Conservation (phyloP, 2,329 filamentous ascomycete species). For the Calonectria pseudoturangicola region DNA sequence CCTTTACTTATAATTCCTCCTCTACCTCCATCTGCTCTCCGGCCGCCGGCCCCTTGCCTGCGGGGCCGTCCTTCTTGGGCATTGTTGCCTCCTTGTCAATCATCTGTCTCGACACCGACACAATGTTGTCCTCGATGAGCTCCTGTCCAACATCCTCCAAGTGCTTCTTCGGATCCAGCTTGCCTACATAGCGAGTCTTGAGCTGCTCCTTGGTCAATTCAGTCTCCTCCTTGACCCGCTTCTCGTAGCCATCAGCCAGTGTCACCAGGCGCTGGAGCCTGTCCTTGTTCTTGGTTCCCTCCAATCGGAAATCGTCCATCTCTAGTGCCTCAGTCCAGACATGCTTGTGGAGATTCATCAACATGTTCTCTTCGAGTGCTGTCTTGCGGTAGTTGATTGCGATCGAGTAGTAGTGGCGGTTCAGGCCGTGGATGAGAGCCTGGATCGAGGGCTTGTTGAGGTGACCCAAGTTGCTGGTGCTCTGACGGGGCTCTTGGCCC, state of each 20-base stretch:
- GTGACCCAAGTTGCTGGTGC: constrained; percentile 97
- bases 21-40: constrained; percentile 83
- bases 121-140: constrained; percentile 99
- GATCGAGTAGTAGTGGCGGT: constrained; percentile 99
- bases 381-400: constrained; percentile 99
- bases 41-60: constrained; percentile 69
- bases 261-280: constrained; percentile 90
- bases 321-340: constrained; percentile 98
- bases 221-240: constrained; percentile 98
- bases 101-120: constrained; percentile 98
- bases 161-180: constrained; percentile 99
- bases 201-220: constrained; percentile 97
- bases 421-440: constrained; percentile 97
- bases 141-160: constrained; percentile 97
- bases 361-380: constrained; percentile 98
- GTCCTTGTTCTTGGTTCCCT: constrained; percentile 90
- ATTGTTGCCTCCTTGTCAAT: constrained; percentile 99
- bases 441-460: constrained; percentile 99
- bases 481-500: constrained; percentile 97
- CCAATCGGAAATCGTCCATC: constrained; percentile 95
- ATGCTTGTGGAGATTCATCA: constrained; percentile 99
- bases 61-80: constrained; percentile 79
- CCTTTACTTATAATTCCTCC: constrained; percentile 67
- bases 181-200: constrained; percentile 99
- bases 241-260: constrained; percentile 97